Evolutionary conservation across 2,329 filamentous ascomycete species (phyloP).

Genomic region (Zymoseptoria brevis): DNA sequence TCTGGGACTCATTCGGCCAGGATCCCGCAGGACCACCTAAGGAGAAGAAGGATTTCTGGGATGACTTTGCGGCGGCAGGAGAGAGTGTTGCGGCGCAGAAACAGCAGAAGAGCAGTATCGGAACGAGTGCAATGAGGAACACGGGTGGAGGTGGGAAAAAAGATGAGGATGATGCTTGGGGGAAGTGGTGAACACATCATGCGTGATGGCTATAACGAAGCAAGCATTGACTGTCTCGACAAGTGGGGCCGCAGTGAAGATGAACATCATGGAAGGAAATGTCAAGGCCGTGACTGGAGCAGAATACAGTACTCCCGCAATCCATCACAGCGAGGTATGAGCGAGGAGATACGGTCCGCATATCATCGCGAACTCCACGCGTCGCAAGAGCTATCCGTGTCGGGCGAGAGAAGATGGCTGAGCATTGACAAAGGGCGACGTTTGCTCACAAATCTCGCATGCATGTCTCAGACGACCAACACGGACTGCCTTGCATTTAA

Average conservation of each 20-base stretch:
- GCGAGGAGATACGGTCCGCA: background rate
- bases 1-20: constrained; percentile 86
- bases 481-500: too few species aligned
- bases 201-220: background rate
- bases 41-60: constrained; percentile 49
- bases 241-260: too few species aligned
- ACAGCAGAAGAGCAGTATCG: constrained; percentile 42
- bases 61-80: constrained; percentile 36
- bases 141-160: constrained; percentile 27
- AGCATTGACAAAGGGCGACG: too few species aligned
- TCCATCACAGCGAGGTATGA: background rate
- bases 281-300: background rate
- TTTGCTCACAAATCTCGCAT: too few species aligned
- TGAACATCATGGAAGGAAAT: too few species aligned
- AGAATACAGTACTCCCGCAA: background rate
- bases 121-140: constrained; percentile 55
- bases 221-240: too few species aligned
- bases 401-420: too few species aligned
- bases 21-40: constrained; percentile 44
- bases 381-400: background rate
- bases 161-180: constrained; percentile 51
- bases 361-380: background rate
- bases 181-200: constrained; percentile 39
- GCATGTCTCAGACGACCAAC: too few species aligned
- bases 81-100: constrained; percentile 29